Conservation (phyloP, 169 alveolate genomes). For the Cryptosporidium viatorum region DNA sequence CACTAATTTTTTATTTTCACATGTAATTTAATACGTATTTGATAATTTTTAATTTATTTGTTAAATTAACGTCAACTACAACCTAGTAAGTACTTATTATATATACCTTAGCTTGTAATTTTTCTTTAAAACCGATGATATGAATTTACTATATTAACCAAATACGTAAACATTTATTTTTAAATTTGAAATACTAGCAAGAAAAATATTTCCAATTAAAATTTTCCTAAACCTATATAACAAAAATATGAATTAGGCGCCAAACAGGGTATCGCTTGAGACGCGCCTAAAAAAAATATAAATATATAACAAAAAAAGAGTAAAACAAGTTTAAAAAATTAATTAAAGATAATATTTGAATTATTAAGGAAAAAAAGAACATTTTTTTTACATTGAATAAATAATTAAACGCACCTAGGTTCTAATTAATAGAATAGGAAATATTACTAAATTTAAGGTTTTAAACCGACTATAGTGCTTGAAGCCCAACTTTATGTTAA, state of each 20-base stretch:
- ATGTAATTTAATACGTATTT: neutral
- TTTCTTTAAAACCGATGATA: no score
- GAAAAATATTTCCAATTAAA: no score
- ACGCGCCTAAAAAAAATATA: conserved; percentile 20
- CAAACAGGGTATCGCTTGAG: conserved; percentile 20
- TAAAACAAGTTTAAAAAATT: neutral
- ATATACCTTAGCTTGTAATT: neutral
- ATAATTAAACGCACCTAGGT: neutral
- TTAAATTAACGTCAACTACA: no score
- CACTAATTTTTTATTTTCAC: neutral
- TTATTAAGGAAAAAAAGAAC: neutral
- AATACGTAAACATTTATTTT: no score
- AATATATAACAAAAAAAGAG: neutral
- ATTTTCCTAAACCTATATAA: no score
- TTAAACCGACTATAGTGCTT: neutral
- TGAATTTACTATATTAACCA: neutral
- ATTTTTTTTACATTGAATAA: neutral
- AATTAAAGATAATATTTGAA: neutral
- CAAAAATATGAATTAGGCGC: neutral
- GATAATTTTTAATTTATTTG: no score
- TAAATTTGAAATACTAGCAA: no score
- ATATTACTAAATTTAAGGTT: neutral
- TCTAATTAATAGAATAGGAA: neutral
- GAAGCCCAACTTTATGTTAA: neutral
- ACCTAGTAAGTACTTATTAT: neutral